A percentile compares a stretch with the other conserved stretches of the same genome.
phyloP scores from a whole-genome alignment of 345 rosid species.

The Eucalyptus cloeziana region DNA sequence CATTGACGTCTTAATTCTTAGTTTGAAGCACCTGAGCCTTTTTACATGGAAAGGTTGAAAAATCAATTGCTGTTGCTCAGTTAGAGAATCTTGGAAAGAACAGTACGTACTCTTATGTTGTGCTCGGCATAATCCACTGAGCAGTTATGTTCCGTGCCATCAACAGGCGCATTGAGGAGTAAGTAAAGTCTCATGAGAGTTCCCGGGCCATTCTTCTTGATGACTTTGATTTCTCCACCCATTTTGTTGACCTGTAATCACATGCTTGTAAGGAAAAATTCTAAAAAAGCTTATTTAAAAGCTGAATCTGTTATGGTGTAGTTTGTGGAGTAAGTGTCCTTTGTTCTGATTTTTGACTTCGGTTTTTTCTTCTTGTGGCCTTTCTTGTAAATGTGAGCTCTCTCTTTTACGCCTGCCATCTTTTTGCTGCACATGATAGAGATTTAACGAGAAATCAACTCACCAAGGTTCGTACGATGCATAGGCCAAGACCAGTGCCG shows the following conservation, averaged over 20 bases:
- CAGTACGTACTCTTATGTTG: slow-evolving; percentile 37
- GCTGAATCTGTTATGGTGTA: not conserved
- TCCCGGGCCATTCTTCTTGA: slow-evolving; percentile 75
- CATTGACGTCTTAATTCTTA: not conserved
- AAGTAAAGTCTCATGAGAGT: slow-evolving; percentile 69
- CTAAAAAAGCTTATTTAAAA: not conserved
- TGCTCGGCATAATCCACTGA: slow-evolving; percentile 46
- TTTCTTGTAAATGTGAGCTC: not conserved
- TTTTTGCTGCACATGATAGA: not conserved
- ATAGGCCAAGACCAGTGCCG: slow-evolving; percentile 97
- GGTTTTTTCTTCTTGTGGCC: not conserved
- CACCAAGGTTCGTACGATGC: slow-evolving; percentile 92
- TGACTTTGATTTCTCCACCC: slow-evolving; percentile 97
- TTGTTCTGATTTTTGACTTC: not conserved
- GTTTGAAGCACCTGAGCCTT: not conserved
- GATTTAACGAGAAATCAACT: slow-evolving; percentile 1
- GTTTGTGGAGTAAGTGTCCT: not conserved
- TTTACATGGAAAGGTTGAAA: not conserved
- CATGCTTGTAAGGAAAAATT: not conserved
- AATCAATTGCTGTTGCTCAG: not conserved
- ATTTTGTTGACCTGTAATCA: slow-evolving; percentile 68
- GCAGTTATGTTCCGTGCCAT: slow-evolving; percentile 27
- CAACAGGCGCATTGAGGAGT: slow-evolving; percentile 42
- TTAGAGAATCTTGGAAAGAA: not conserved
- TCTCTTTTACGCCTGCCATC: not conserved